phyloP scores from a whole-genome alignment of 306 rosid species.

The Sphenostylis stenocarpa region DNA sequence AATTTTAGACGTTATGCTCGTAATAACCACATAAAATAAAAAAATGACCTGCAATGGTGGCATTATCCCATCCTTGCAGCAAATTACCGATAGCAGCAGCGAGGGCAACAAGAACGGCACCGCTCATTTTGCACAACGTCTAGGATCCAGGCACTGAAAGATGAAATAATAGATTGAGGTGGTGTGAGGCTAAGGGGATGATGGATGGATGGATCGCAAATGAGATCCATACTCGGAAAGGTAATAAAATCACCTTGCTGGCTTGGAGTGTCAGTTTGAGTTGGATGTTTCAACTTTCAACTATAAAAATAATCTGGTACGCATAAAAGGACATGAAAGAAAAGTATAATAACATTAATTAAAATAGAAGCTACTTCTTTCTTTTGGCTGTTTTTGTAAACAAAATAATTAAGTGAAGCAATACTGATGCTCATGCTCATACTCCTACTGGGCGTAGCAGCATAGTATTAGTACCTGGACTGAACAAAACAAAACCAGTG shows the following conservation, averaged over 20 bases:
- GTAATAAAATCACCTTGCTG: not conserved
- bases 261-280: not conserved
- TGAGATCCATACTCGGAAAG: not conserved
- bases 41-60: conserved; percentile 76
- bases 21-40: not conserved
- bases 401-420: no score
- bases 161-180: not conserved
- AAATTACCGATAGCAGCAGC: conserved; percentile 86
- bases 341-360: not conserved
- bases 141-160: not conserved
- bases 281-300: not conserved
- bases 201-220: not conserved
- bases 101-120: conserved; percentile 79
- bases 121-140: conserved; percentile 44
- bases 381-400: no score
- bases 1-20: no score
- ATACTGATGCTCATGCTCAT: no score
- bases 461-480: no score
- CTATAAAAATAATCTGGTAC: not conserved
- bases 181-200: not conserved
- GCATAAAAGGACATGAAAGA: not conserved
- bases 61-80: conserved; percentile 95
- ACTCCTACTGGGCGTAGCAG: no score
- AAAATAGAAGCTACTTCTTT: not conserved
- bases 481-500: no score